Conservation (phyloP, 1,284 basidiomycete species). For the Ustilago tritici region DNA sequence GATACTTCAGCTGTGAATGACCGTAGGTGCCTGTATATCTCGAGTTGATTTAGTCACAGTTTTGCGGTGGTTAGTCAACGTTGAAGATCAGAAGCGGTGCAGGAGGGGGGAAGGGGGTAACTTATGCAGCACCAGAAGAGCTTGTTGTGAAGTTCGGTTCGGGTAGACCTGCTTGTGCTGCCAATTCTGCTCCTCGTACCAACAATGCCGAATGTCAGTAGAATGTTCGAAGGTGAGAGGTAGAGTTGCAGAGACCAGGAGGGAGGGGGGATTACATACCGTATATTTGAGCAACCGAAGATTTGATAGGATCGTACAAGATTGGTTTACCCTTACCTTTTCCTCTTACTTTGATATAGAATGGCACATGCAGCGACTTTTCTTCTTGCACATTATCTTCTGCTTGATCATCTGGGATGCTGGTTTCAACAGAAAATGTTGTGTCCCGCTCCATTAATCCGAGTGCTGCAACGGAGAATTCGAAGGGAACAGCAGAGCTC, state of each 20-base stretch:
- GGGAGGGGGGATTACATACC: conserved; percentile 13
- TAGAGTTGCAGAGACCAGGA: too few species aligned
- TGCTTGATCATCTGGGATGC: neutral
- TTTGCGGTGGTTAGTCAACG: neutral
- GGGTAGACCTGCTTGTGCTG: conserved; percentile 8
- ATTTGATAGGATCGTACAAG: neutral
- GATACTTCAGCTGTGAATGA: conserved; percentile 14
- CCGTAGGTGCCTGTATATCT: conserved; percentile 17
- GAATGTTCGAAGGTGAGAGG: too few species aligned
- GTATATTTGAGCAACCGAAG: conserved; percentile 30
- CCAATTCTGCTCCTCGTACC: conserved; percentile 13
- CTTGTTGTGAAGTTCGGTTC: conserved; percentile 20
- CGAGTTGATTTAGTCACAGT: neutral
- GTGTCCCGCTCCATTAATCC: neutral
- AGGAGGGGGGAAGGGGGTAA: neutral
- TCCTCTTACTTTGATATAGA: conserved; percentile 38
- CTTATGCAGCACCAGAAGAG: conserved; percentile 19
- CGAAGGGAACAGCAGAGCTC: neutral
- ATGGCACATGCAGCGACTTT: conserved; percentile 5
- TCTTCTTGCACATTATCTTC: neutral
- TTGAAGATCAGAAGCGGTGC: neutral
- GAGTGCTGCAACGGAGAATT: neutral
- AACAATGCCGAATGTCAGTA: neutral
- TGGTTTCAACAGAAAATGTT: neutral
- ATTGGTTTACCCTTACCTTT: conserved; percentile 34